Evolutionary conservation across 1,284 basidiomycete genomes (phyloP).

Genomic region (Pseudozyma tsukubaensis): DNA sequence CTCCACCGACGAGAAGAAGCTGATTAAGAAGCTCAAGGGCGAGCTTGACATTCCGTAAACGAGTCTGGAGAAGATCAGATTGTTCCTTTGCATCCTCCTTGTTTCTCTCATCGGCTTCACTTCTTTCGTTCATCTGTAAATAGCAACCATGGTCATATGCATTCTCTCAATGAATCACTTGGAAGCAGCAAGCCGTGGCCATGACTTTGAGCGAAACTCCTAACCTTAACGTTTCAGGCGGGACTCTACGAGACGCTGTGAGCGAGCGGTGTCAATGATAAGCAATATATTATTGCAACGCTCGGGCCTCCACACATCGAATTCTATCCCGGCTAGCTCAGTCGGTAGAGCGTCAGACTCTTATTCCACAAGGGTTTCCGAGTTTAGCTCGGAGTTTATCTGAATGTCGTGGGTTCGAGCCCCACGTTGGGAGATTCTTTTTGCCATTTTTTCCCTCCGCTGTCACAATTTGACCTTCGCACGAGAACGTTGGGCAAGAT

Average conservation of each 20-base stretch:
- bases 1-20: constrained; percentile 89
- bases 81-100: constrained; percentile 1
- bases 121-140: constrained; percentile 4
- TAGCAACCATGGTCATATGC: neutral
- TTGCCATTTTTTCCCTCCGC: constrained; percentile 7
- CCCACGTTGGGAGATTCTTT: constrained; percentile 64
- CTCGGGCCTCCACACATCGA: neutral
- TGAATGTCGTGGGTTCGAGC: constrained; percentile 68
- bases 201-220: no score
- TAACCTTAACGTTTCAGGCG: no score
- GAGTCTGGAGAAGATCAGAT: no score
- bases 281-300: neutral
- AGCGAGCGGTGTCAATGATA: neutral
- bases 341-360: constrained; percentile 69
- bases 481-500: no score
- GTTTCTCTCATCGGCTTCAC: no score
- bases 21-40: constrained; percentile 91
- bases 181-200: no score
- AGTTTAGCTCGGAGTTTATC: constrained; percentile 45
- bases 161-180: neutral
- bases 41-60: constrained; percentile 73
- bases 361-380: constrained; percentile 58
- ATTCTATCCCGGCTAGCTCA: constrained; percentile 68
- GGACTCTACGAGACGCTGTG: no score
- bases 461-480: neutral